Conservation (phyloP, 371 early-diverging fungal genomes). For the Chytridiales sp. region DNA sequence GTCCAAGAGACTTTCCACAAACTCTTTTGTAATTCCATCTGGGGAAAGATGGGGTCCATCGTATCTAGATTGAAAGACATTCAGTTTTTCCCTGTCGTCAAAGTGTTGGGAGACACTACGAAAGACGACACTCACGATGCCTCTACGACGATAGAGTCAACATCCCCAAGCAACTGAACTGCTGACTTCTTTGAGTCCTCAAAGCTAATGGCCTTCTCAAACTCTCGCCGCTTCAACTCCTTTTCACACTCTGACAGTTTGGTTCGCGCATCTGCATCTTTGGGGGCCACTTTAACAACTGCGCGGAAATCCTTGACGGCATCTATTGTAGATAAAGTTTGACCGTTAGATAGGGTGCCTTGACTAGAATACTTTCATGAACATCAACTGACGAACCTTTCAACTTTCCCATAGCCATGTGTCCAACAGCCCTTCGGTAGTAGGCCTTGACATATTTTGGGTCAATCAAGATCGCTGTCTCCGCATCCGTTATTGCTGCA, state of each 20-base stretch:
- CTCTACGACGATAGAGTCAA: conserved; percentile 64
- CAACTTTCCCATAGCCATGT: conserved; percentile 79
- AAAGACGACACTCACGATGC: conserved; percentile 43
- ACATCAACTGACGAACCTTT: conserved; percentile 41
- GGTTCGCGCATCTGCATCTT: conserved; percentile 47
- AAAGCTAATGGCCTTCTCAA: conserved; percentile 91
- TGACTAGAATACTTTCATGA: neutral
- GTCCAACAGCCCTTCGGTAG: conserved; percentile 86
- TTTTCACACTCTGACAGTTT: conserved; percentile 79
- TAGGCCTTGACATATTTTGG: conserved; percentile 86
- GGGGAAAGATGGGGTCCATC: conserved; percentile 44
- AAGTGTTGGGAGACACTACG: neutral
- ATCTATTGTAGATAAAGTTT: conserved; percentile 39
- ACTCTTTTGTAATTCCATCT: conserved; percentile 68
- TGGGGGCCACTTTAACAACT: conserved; percentile 56
- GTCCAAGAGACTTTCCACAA: conserved; percentile 74
- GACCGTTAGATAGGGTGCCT: neutral
- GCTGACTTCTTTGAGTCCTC: conserved; percentile 40
- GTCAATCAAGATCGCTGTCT: conserved; percentile 81
- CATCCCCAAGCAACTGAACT: conserved; percentile 46
- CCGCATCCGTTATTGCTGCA: conserved; percentile 85
- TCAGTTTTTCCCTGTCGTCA: neutral
- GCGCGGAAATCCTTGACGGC: conserved; percentile 79
- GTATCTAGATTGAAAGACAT: conserved; percentile 20
- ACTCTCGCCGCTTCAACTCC: conserved; percentile 79